phyloP scores from a whole-genome alignment of 2,329 filamentous ascomycete genomes.

The Monilinia aucupariae region DNA sequence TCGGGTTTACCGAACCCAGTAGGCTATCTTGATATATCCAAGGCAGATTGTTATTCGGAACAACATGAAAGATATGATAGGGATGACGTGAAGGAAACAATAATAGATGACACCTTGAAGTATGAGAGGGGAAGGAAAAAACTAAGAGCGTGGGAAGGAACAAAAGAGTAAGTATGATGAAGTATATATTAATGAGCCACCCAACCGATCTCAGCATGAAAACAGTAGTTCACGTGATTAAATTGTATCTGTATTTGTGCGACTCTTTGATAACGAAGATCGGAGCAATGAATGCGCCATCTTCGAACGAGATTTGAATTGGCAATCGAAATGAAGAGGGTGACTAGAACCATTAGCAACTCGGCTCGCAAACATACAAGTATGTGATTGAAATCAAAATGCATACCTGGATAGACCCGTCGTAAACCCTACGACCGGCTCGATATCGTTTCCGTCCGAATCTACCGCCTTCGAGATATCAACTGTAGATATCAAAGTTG shows the following conservation, averaged over 20 bases:
- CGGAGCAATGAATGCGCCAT: not conserved
- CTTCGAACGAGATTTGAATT: not conserved
- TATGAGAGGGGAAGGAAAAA: too few species aligned
- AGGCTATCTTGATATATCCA: too few species aligned
- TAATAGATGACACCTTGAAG: too few species aligned
- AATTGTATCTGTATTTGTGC: not conserved
- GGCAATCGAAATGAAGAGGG: not conserved
- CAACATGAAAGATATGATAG: too few species aligned
- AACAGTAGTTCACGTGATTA: not conserved
- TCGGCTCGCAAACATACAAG: not conserved
- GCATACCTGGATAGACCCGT: constrained; percentile 24
- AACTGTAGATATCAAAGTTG: constrained; percentile 39
- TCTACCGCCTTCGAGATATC: constrained; percentile 35
- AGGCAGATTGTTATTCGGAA: too few species aligned
- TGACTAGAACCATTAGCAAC: not conserved
- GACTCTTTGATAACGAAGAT: not conserved
- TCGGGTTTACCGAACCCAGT: too few species aligned
- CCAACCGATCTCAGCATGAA: not conserved
- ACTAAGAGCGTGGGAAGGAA: too few species aligned
- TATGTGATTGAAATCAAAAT: constrained; percentile 12
- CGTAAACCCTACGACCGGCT: constrained; percentile 29
- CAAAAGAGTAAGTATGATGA: too few species aligned
- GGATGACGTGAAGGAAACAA: too few species aligned
- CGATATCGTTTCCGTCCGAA: constrained; percentile 36
- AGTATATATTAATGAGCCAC: not conserved